Evolutionary conservation across 768 basidiomycete species (phyloP), one percentile per base, ranked within the genome.

Genomic region (Lactarius psammicola): DNA sequence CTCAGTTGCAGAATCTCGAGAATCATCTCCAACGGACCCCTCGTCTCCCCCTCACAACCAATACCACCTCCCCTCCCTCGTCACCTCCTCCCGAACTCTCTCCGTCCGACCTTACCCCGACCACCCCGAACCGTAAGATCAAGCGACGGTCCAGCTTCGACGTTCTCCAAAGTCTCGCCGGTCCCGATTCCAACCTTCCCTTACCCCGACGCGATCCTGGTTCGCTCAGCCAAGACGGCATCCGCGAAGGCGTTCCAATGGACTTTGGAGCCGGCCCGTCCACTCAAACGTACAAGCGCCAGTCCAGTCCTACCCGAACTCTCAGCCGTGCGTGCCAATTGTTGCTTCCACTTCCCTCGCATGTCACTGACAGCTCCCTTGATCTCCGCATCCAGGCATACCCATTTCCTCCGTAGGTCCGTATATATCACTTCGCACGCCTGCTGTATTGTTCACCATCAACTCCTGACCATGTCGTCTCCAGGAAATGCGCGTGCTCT

Each of bases 401-500:
- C 69, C 69, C 30, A 49, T 68, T 44, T 64, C 65, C 38, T 70
- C 69, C 30, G 75, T 72, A 54, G 74, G 69, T 67, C 20, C 26
- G 68, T 73, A 73, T 60, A 38, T 60, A 31, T n/a, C 54, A 31
- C 54, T 60, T 58, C 57, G 4, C 26, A 38, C 59, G 20, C 38
- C 34, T 51, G n/a, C 20, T 31, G 9, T 31, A 17, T 56, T 23
- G 26, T 10, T 38, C 40, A 18, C 61, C 26, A 60, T 66, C 56
- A 23, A 38, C 38, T 44, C 30, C 26, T 63, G 31, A 51, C 53
- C 56, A 34, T 58, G 57, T 59, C 70, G 59, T 51, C 71, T 65
- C 63, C 76, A 93, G 92, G 92, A 56, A 92, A 94, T 78, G 92
- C 91, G 49, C 87, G 90, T 54, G 88, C 88, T 31, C 79, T 94